phyloP scores from a whole-genome alignment of 2,329 filamentous ascomycete genomes.

The Aspergillus sp. region DNA sequence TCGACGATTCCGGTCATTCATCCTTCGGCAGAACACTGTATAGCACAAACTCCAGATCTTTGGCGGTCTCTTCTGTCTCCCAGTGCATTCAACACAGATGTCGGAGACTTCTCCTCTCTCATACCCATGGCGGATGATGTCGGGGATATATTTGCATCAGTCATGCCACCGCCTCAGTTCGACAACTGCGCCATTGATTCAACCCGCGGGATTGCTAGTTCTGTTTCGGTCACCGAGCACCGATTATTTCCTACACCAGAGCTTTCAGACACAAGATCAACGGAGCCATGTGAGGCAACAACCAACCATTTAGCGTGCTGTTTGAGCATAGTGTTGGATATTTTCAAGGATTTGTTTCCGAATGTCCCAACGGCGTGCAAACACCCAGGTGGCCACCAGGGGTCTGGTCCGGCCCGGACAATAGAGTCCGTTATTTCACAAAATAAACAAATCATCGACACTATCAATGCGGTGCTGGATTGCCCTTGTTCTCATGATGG shows the following conservation, averaged over 20 bases:
- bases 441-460: constrained; percentile 3
- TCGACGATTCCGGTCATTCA: neutral
- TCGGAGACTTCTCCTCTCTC: constrained; percentile 2
- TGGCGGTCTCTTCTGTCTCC: constrained; percentile 2
- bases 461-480: neutral
- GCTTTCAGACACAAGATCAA: neutral
- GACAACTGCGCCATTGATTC: neutral
- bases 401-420: neutral
- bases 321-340: neutral
- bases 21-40: constrained; percentile 2
- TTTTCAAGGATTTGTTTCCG: neutral
- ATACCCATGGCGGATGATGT: neutral
- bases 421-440: constrained; percentile 3
- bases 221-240: neutral
- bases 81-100: neutral
- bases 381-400: neutral
- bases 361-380: neutral
- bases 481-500: constrained; percentile 6
- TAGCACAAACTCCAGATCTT: neutral
- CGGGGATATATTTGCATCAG: neutral
- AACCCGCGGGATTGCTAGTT: neutral
- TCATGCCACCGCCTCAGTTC: neutral
- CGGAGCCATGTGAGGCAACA: neutral
- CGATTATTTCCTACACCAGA: neutral
- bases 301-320: neutral